Conservation (phyloP, 768 basidiomycete genomes). For the Kwoniella heveanensis region DNA sequence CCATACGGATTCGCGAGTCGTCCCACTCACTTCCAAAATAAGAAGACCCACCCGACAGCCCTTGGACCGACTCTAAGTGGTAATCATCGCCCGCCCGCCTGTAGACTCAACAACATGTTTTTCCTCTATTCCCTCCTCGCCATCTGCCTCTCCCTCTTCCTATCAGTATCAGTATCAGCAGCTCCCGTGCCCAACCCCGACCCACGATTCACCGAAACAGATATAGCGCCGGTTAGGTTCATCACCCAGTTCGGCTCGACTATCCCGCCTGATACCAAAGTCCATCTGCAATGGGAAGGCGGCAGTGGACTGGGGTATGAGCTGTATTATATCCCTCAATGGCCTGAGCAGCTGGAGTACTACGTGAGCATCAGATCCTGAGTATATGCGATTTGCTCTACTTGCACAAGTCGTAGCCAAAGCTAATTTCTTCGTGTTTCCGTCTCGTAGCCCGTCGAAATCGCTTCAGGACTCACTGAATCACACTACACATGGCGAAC, state of each 20-base stretch:
- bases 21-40: too few species aligned
- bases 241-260: slow-evolving; percentile 23
- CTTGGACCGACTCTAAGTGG: not conserved
- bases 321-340: slow-evolving; percentile 33
- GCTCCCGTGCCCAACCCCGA: not conserved
- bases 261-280: slow-evolving; percentile 16
- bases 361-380: slow-evolving; percentile 23
- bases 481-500: slow-evolving; percentile 24
- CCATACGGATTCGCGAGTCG: too few species aligned
- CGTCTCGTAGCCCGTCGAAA: slow-evolving; percentile 20
- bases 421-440: too few species aligned
- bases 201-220: not conserved
- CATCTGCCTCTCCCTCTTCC: slow-evolving; percentile 18
- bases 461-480: slow-evolving; percentile 9
- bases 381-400: too few species aligned
- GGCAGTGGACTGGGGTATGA: slow-evolving; percentile 25
- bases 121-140: slow-evolving; percentile 20
- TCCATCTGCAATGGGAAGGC: slow-evolving; percentile 24
- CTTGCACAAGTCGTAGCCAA: too few species aligned
- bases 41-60: not conserved
- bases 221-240: slow-evolving; percentile 14
- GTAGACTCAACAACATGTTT: slow-evolving; percentile 18
- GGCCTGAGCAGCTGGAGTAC: slow-evolving; percentile 28
- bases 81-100: too few species aligned
- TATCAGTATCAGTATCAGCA: slow-evolving; percentile 5